Percentiles rank a stretch among this genome's conserved stretches.
These are phyloP conservation scores for Colletotrichum euphorbiae DNA, from an alignment of 2,329 filamentous ascomycete genomes.

Conservation along the genomic window DNA sequence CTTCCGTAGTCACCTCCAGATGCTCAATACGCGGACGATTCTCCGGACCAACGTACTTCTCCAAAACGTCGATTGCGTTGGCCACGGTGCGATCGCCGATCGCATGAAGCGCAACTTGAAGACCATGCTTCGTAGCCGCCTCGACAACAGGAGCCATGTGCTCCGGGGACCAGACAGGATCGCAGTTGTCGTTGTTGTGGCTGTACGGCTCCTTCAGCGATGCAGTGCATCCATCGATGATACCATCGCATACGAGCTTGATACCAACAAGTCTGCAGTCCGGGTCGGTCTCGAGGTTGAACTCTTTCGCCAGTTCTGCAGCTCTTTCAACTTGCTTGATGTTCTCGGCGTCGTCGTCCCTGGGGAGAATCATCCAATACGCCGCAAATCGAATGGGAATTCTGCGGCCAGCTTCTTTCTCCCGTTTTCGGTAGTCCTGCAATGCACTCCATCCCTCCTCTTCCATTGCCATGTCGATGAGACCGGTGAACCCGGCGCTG, in stretches of 20 bases:
- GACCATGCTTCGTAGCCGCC: slow-evolving; percentile 49
- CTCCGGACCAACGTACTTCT: slow-evolving; percentile 53
- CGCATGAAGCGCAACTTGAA: slow-evolving; percentile 74
- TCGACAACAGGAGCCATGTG: slow-evolving; percentile 65
- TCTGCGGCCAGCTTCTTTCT: slow-evolving; percentile 45
- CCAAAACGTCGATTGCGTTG: slow-evolving; percentile 69
- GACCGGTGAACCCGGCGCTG: slow-evolving; percentile 63
- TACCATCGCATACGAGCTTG: slow-evolving; percentile 69
- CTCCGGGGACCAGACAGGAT: slow-evolving; percentile 66
- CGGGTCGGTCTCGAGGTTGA: slow-evolving; percentile 53
- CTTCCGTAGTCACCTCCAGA: slow-evolving; percentile 67
- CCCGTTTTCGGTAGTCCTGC: slow-evolving; percentile 49
- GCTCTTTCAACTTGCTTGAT: slow-evolving; percentile 63
- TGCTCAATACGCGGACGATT: slow-evolving; percentile 74
- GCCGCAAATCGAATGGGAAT: slow-evolving; percentile 63
- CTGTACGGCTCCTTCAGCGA: slow-evolving; percentile 64
- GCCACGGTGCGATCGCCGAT: slow-evolving; percentile 71
- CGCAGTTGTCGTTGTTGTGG: slow-evolving; percentile 57
- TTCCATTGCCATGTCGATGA: slow-evolving; percentile 71
- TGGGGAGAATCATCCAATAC: slow-evolving; percentile 66
- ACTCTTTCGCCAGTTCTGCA: slow-evolving; percentile 58
- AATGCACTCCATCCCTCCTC: slow-evolving; percentile 65
- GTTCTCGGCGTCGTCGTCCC: slow-evolving; percentile 55
- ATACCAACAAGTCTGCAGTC: slow-evolving; percentile 57
- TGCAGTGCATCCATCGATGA: slow-evolving; percentile 68